These are phyloP conservation scores for Davidsoniella neocaledoniae DNA, from an alignment of 2,329 filamentous ascomycete genomes.

Conservation along the genomic window DNA sequence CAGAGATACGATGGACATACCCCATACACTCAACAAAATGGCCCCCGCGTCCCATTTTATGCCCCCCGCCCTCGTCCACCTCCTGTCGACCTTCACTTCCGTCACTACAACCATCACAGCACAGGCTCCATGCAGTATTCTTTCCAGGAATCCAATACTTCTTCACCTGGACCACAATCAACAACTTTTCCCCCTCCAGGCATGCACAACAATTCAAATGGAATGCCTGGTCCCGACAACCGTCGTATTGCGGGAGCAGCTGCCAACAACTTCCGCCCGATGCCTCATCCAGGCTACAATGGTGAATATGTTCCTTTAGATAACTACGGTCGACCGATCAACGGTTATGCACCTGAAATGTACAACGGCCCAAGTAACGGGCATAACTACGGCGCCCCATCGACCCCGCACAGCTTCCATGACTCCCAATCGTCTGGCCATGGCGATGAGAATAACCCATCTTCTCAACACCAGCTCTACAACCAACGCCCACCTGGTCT, in stretches of 20 bases:
- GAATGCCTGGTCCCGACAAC: slow-evolving; percentile 19
- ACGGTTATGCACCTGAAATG: slow-evolving; percentile 15
- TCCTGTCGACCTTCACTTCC: slow-evolving; percentile 14
- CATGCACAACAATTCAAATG: slow-evolving; percentile 18
- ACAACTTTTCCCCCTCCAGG: slow-evolving; percentile 30
- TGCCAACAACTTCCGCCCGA: slow-evolving; percentile 17
- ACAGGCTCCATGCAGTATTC: slow-evolving; percentile 39
- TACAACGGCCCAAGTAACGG: slow-evolving; percentile 7
- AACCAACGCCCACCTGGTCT: slow-evolving; percentile 5
- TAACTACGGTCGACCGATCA: slow-evolving; percentile 22
- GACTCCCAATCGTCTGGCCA: slow-evolving; percentile 41
- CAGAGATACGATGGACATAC: background rate
- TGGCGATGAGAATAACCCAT: slow-evolving; percentile 22
- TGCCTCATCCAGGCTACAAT: slow-evolving; percentile 22
- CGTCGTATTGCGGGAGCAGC: slow-evolving; percentile 18
- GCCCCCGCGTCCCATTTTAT: slow-evolving; percentile 2
- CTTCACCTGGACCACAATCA: slow-evolving; percentile 37
- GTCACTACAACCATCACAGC: slow-evolving; percentile 26
- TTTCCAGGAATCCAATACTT: slow-evolving; percentile 36
- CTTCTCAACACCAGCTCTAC: slow-evolving; percentile 8
- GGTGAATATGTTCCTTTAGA: slow-evolving; percentile 24
- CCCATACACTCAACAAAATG: slow-evolving; percentile 1
- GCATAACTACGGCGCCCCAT: slow-evolving; percentile 29
- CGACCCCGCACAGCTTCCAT: slow-evolving; percentile 42
- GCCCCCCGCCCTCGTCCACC: slow-evolving; percentile 7